Base-by-base conservation (phyloP, 2,329 filamentous ascomycete genomes). In the Verruconis gallopava region DNA sequence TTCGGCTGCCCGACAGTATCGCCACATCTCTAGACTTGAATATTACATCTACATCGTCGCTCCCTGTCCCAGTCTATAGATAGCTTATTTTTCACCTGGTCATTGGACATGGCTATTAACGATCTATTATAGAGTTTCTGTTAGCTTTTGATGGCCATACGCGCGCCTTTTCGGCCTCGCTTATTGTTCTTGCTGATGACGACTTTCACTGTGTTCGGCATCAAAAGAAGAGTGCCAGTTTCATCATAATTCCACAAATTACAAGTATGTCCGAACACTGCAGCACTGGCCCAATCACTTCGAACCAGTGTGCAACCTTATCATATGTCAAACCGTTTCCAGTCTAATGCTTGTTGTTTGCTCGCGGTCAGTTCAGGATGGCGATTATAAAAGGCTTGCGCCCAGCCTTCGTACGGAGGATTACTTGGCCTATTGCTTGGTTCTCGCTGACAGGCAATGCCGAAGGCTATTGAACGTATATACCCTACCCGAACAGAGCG, bases 311-410 rank as follows among this genome's bases (percentile, higher is more conserved):
- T 37, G 33, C 42, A n/a, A 47, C 22, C 30, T 46, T 46, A 13
- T 25, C 28, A 42, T 49, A 44, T 48, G 35, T 47, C 37, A 25
- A 12, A 40, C 4, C 48, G 46, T 4, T 52, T 48, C 50, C 42
- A 54, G 38, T 53, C 50, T n/a, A 51, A 22, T 25, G 48, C 32
- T 21, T 28, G 49, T 6, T 45, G 39, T 19, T 15, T 47, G 37
- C 38, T 52, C 32, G 46, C 42, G 44, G 42, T 39, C 11, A 46
- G 30, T 38, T 49, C 40, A 15, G 44, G 46, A 33, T 49, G 40
- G 25, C 48, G 50, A 34, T 46, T 48, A 25, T 43, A 6, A 19
- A 51, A 47, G 21, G 46, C 41, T 20, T 43, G 38, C 34, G 44
- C 36, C 50, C 44, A 53, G 44, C 51, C 51, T 25, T 41, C 19